Conservation (phyloP, 2,329 filamentous ascomycete species). For the Epichloe uncinata region DNA sequence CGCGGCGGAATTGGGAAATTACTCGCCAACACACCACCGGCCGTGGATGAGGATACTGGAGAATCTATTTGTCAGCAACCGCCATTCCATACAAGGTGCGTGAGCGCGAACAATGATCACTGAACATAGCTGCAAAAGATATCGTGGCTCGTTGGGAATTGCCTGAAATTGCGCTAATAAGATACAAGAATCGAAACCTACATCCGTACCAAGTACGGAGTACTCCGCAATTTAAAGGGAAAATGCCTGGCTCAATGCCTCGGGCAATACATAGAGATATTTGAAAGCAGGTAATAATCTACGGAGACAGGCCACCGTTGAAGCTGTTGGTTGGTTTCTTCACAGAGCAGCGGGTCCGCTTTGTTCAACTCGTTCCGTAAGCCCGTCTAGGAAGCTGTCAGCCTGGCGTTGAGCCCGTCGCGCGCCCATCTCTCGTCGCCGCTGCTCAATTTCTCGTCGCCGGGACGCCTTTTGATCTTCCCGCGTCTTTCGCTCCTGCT, state of each 20-base stretch:
- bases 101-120: neutral
- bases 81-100: neutral
- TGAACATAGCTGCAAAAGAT: neutral
- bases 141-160: slow-evolving; percentile 1
- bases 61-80: neutral
- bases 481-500: slow-evolving; percentile 42
- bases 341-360: neutral
- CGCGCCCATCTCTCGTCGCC: slow-evolving; percentile 48
- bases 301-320: neutral
- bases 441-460: slow-evolving; percentile 48
- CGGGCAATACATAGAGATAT: neutral
- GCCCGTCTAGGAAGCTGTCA: slow-evolving; percentile 55
- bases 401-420: slow-evolving; percentile 53
- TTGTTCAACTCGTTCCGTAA: slow-evolving; percentile 16
- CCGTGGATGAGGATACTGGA: neutral
- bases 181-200: neutral
- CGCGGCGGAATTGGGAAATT: slow-evolving; percentile 4
- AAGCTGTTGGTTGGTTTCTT: neutral
- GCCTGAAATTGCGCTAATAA: neutral
- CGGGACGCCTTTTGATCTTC: slow-evolving; percentile 45
- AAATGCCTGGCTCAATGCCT: slow-evolving; percentile 2
- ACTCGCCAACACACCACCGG: neutral
- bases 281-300: neutral
- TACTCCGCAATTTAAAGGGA: neutral
- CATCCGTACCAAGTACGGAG: too few species aligned